Evolutionary conservation across 164 flowering plant species (phyloP), one percentile per base, ranked within the genome.

Genomic region (Liquidambar formosana): DNA sequence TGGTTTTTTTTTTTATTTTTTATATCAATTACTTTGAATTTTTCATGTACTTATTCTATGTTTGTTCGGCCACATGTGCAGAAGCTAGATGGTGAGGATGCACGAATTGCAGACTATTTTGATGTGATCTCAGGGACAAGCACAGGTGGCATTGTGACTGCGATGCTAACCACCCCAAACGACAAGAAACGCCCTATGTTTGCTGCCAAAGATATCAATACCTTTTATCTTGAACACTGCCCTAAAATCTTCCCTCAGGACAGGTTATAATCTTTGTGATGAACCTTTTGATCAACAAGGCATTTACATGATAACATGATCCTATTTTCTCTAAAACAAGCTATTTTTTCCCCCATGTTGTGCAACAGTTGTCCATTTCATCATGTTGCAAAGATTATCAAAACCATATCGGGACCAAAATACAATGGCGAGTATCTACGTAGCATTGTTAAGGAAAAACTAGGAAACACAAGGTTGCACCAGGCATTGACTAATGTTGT

Each of bases 401-500:
- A 33, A 33, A 6, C 41, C 41, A 2, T 33, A 2, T 33, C 41
- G 6, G 41, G 41, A 6, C 41, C 41, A 33, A 33, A 33, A 33
- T 33, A 33, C 41, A 33, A 33, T 33, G 41, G 41, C 41, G 6
- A 33, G 41, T 33, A 33, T 33, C 41, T 33, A 33, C 41, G 6
- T 6, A 2, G 41, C 41, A 33, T 33, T 6, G 6, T 33, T 33
- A 33, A 33, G 41, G 77, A 80, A 16, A 76, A 78, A 44, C 67
- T 82, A 2, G 82, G 84, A 11, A 53, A 69, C 2, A 75, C 23
- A 28, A 33, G 54, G 13, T 45, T 82, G 49, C 59, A 69, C 63
- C 71, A 84, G 51, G 73, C 88, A 0, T 43, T 82, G 49, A 82
- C 85, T 1, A 82, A 80, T 25, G 67, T 82, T 25, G 84, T 80